Percentiles rank a stretch among this genome's conserved stretches.
phyloP scores from a whole-genome alignment of 495 filamentous ascomycete genomes.

The Bombardia bombarda region DNA sequence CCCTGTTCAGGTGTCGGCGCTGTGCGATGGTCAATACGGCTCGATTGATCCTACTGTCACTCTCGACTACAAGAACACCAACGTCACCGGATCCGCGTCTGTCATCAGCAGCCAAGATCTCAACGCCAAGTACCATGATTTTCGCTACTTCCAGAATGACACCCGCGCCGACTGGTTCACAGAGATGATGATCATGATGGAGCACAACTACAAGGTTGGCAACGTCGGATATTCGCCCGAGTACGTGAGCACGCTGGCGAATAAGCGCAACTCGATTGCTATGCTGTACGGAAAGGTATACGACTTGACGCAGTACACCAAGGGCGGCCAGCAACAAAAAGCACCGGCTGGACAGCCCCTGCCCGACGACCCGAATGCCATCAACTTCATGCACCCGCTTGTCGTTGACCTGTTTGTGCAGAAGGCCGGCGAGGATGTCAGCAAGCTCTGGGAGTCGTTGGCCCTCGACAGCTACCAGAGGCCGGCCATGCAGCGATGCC shows the following conservation, averaged over 20 bases:
- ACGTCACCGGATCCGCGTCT: constrained; percentile 57
- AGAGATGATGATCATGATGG: constrained; percentile 72
- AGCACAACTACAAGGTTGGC: constrained; percentile 75
- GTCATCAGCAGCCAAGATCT: constrained; percentile 58
- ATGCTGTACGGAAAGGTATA: constrained; percentile 80
- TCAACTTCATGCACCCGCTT: constrained; percentile 73
- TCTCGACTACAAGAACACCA: constrained; percentile 72
- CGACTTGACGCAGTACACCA: constrained; percentile 79
- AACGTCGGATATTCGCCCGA: constrained; percentile 76
- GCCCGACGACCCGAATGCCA: constrained; percentile 44
- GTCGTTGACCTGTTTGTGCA: constrained; percentile 73
- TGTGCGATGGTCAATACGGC: constrained; percentile 72
- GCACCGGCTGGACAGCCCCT: constrained; percentile 41
- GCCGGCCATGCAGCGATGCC: constrained; percentile 67
- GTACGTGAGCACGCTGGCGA: constrained; percentile 64
- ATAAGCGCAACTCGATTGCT: constrained; percentile 58
- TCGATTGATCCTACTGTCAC: constrained; percentile 58
- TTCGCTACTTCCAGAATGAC: constrained; percentile 73
- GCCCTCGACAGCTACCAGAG: constrained; percentile 45
- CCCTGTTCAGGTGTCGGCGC: constrained; percentile 86
- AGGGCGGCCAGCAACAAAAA: constrained; percentile 61
- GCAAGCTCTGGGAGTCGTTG: constrained; percentile 71
- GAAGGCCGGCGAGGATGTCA: constrained; percentile 70
- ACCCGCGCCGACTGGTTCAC: constrained; percentile 83
- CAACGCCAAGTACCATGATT: constrained; percentile 85